phyloP scores from a whole-genome alignment of 1,139 yeast species.

The Pichia sp. region DNA sequence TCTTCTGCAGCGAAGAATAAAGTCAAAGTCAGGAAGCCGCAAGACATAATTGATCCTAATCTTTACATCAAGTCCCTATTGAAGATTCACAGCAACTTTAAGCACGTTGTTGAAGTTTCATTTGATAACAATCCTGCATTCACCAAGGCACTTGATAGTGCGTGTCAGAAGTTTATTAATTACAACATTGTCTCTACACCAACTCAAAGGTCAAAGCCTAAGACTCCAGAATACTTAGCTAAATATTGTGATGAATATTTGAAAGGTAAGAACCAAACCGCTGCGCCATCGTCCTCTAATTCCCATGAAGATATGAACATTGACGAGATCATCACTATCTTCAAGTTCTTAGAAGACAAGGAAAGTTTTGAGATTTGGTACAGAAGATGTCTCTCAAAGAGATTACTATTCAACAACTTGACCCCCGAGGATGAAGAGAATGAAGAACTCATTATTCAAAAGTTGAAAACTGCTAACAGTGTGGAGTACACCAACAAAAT shows the following conservation, averaged over 20 bases:
- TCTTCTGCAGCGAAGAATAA: slow-evolving; percentile 8
- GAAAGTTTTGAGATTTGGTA: slow-evolving; percentile 94
- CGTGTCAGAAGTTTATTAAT: slow-evolving; percentile 82
- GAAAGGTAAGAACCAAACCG: slow-evolving; percentile 49
- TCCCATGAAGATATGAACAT: slow-evolving; percentile 60
- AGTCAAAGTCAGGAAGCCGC: slow-evolving; percentile 17
- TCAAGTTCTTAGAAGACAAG: slow-evolving; percentile 86
- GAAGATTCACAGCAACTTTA: slow-evolving; percentile 59
- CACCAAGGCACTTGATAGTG: slow-evolving; percentile 82
- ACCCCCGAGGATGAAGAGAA: slow-evolving; percentile 69
- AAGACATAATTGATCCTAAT: slow-evolving; percentile 55
- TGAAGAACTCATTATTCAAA: slow-evolving; percentile 80
- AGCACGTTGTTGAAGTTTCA: slow-evolving; percentile 58
- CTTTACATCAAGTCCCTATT: slow-evolving; percentile 74
- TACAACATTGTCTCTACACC: slow-evolving; percentile 75
- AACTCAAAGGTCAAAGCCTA: slow-evolving; percentile 44
- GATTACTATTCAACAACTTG: slow-evolving; percentile 80
- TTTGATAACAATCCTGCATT: slow-evolving; percentile 73
- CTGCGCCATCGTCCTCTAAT: background rate
- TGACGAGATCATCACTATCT: slow-evolving; percentile 79
- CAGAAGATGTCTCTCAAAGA: slow-evolving; percentile 79
- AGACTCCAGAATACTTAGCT: slow-evolving; percentile 88
- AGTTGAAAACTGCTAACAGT: slow-evolving; percentile 85
- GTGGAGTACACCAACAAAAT: slow-evolving; percentile 90
- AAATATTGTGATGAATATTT: slow-evolving; percentile 80